Evolutionary conservation across 1,284 basidiomycete genomes (phyloP).

Genomic region (Tilletia indica): DNA sequence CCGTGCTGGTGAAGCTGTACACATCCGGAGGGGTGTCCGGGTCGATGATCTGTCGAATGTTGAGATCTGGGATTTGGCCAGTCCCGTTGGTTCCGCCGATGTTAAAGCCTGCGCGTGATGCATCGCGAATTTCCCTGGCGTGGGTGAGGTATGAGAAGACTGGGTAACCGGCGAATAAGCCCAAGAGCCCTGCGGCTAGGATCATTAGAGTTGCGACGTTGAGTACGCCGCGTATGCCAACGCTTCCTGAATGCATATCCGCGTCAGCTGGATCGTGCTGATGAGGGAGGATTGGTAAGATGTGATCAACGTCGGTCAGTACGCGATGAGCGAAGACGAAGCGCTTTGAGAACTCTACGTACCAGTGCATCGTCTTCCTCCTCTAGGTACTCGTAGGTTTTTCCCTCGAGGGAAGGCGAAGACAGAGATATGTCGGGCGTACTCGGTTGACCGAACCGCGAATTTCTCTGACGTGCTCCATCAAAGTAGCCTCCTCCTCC

Average conservation of each 20-base stretch:
- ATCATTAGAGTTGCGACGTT: conserved; percentile 63
- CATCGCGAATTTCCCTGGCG: conserved; percentile 16
- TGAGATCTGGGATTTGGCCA: conserved; percentile 34
- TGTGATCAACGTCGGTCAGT: neutral
- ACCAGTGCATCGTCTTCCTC: conserved; percentile 6
- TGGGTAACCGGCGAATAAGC: conserved; percentile 76
- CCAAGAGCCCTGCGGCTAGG: conserved; percentile 59
- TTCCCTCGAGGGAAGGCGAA: no score
- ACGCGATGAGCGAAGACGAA: no score
- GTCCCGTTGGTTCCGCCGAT: conserved; percentile 45
- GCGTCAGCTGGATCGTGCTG: conserved; percentile 43
- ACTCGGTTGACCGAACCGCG: no score
- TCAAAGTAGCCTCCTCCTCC: no score
- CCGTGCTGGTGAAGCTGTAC: conserved; percentile 29
- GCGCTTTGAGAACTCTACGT: neutral
- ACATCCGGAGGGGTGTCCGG: conserved; percentile 36
- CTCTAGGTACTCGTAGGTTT: no score
- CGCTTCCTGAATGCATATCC: neutral
- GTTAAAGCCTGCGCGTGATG: conserved; percentile 38
- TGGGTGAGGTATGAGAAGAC: conserved; percentile 60
- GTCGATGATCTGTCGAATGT: conserved; percentile 32
- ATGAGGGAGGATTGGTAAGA: conserved; percentile 24
- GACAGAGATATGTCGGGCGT: no score
- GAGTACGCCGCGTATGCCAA: conserved; percentile 36
- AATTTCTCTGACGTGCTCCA: no score